Evolutionary conservation across 257 asterid species (phyloP).

Genomic region (Gardenia jasminoides): DNA sequence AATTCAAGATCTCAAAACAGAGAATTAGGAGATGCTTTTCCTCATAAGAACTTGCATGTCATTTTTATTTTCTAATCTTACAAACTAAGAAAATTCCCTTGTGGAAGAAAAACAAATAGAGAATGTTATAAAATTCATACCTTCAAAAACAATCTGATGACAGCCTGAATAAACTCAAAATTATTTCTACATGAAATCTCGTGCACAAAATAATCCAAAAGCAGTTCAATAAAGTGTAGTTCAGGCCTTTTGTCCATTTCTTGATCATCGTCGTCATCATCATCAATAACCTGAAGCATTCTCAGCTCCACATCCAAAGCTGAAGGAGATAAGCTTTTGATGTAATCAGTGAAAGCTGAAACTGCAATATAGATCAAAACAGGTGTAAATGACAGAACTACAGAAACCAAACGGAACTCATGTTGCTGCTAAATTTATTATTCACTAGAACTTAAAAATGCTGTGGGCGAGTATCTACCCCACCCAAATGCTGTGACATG

Average conservation of each 20-base stretch:
- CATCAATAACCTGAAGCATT: conserved; percentile 82
- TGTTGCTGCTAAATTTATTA: background rate
- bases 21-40: background rate
- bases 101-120: background rate
- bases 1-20: background rate
- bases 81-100: background rate
- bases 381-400: conserved; percentile 6
- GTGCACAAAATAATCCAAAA: conserved; percentile 69
- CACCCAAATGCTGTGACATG: background rate
- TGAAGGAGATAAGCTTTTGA: conserved; percentile 73
- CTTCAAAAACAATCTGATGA: conserved; percentile 76
- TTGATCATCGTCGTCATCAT: conserved; percentile 41
- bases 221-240: conserved; percentile 54
- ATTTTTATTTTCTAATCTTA: background rate
- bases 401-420: background rate
- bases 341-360: conserved; percentile 63
- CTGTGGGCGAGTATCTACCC: background rate
- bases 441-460: background rate
- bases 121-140: conserved; percentile 27
- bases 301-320: conserved; percentile 82
- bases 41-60: background rate
- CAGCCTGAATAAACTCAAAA: conserved; percentile 78
- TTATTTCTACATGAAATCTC: conserved; percentile 69
- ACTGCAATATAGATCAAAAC: conserved; percentile 49
- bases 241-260: conserved; percentile 56